A percentile compares a stretch with the other conserved stretches of the same genome.
phyloP scores from a whole-genome alignment of 2,329 filamentous ascomycete genomes.

The Colletotrichum sp. region DNA sequence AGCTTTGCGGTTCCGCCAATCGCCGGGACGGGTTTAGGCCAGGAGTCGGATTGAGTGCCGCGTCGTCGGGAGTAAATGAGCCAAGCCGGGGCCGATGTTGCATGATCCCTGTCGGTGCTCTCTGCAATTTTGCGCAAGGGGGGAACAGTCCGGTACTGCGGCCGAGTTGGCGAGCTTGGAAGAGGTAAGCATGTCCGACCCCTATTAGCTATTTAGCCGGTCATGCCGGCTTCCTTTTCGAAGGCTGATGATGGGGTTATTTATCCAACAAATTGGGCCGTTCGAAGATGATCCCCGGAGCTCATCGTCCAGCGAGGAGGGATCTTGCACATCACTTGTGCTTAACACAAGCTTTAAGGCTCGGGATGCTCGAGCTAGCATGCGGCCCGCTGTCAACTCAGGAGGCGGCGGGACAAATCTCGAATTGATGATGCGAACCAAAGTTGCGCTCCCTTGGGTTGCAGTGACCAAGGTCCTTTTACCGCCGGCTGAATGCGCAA shows the following conservation, averaged over 20 bases:
- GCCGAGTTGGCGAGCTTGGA: not conserved
- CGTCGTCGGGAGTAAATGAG: constrained; percentile 12
- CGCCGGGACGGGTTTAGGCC: not conserved
- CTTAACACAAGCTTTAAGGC: not conserved
- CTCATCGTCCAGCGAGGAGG: not conserved
- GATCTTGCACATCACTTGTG: not conserved
- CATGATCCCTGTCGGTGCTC: constrained; percentile 10
- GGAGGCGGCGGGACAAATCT: not conserved
- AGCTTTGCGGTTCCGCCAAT: constrained; percentile 5
- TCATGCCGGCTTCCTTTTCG: not conserved
- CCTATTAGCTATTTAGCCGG: not conserved
- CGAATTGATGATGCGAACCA: not conserved
- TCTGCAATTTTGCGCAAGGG: constrained; percentile 6
- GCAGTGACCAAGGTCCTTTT: not conserved
- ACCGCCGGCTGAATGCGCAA: not conserved
- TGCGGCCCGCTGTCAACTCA: not conserved
- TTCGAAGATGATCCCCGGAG: not conserved
- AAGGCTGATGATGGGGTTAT: not conserved
- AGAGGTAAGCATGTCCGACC: not conserved
- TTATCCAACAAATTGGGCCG: not conserved
- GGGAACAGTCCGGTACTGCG: not conserved
- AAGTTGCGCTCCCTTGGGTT: not conserved
- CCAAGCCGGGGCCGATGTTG: constrained; percentile 8
- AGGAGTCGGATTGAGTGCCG: constrained; percentile 11
- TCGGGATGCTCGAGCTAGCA: not conserved